Evolutionary conservation across 129 eudicot species (phyloP), one percentile per base, ranked within the genome.

Genomic region (Chrysanthemum makinoi): DNA sequence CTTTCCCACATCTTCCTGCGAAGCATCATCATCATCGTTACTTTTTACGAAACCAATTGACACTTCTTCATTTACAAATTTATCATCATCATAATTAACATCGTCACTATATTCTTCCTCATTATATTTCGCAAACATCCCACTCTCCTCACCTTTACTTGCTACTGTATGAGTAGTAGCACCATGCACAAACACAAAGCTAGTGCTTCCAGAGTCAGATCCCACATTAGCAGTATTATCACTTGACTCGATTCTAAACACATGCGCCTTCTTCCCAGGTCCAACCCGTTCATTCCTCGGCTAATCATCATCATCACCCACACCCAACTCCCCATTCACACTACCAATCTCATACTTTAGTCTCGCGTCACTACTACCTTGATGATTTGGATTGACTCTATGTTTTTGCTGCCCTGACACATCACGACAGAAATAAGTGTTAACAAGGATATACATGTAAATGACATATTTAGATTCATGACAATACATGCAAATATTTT

Each of bases 121-220:
- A 75, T 85, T 91, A 73, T 73, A 71, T 59, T 74, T 79, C 44
- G 47, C 47, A 22, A 73, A 70, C 73, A 50, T 44, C 53, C 83
- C 84, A 73, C 86, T 76, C 62, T 22, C 74, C 18, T 81, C 75
- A 44, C 84, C 90, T 77, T 90, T 87, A 70, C 83, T 79, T 26
- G 79, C 79, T 57, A 54, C 65, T 0, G 35, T 30, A 9, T 11
- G 59, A 26, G 83, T 80, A 57, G 35, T 62, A 49, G 19, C n/a
- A 14, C 77, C 93, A 90, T 82, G 93, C 90, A 84, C 74, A 86
- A 84, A 85, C 62, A 89, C 82, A 86, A 85, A 86, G 71, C 80
- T 82, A 72, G 84, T 82, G 84, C 91, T 89, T 65, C 84, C 81
- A 22, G 83, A 86, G 78, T 91, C 97, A 85, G 91, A 88, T 75